Conservation (phyloP, 2,329 filamentous ascomycete genomes). For the Aspergillus japonicus region DNA sequence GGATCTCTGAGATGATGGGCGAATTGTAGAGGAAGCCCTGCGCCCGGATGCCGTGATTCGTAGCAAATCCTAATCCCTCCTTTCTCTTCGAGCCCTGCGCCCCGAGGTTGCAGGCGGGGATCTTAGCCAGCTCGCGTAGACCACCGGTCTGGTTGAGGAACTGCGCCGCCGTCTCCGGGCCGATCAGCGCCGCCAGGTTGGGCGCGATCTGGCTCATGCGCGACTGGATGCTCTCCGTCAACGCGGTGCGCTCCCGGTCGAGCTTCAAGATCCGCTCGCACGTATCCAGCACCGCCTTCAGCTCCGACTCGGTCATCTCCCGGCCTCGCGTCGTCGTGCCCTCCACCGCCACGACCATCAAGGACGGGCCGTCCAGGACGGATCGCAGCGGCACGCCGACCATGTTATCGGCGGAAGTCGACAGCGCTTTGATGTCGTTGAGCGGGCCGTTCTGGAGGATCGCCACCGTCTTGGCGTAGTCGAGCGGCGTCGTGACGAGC, state of each 20-base stretch:
- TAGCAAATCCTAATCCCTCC: constrained; percentile 77
- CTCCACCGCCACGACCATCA: constrained; percentile 96
- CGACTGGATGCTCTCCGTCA: constrained; percentile 93
- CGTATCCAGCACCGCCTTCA: constrained; percentile 70
- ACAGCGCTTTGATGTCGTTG: constrained; percentile 78
- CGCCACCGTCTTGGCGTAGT: constrained; percentile 92
- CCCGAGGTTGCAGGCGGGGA: constrained; percentile 87
- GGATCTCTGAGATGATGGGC: constrained; percentile 80
- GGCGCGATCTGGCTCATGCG: constrained; percentile 96
- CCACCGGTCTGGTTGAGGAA: constrained; percentile 94
- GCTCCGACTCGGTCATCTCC: constrained; percentile 71
- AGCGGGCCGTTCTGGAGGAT: constrained; percentile 91
- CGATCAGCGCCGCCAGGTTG: constrained; percentile 86
- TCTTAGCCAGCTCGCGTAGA: constrained; percentile 82
- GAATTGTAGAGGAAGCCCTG: constrained; percentile 94
- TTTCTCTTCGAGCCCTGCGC: constrained; percentile 89
- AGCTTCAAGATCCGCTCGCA: constrained; percentile 88
- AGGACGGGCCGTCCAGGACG: constrained; percentile 80
- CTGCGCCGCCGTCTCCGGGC: constrained; percentile 89
- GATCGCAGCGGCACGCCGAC: constrained; percentile 72
- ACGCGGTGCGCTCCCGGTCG: constrained; percentile 78
- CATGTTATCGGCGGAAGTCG: constrained; percentile 74
- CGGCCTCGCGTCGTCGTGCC: constrained; percentile 84
- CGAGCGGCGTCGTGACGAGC: constrained; percentile 84
- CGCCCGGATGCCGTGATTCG: constrained; percentile 85